phyloP scores from a whole-genome alignment of 2,329 filamentous ascomycete genomes.

The Coniella lustricola region DNA sequence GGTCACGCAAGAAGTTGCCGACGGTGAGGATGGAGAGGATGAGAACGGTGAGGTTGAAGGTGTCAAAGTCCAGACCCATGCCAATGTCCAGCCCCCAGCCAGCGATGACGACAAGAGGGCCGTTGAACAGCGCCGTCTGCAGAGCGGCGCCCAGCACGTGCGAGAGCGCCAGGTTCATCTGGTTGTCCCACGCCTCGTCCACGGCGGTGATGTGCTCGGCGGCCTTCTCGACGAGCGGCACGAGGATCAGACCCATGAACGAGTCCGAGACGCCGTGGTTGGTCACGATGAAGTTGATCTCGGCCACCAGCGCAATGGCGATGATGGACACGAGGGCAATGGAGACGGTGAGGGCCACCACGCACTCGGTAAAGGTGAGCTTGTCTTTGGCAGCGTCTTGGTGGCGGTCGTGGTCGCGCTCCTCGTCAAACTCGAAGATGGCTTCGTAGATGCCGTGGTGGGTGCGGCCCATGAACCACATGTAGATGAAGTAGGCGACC shows the following conservation, averaged over 20 bases:
- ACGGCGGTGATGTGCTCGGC: slow-evolving; percentile 79
- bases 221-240: slow-evolving; percentile 78
- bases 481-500: slow-evolving; percentile 45
- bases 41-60: slow-evolving; percentile 77
- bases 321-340: slow-evolving; percentile 12
- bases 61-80: slow-evolving; percentile 78
- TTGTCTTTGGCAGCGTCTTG: slow-evolving; percentile 46
- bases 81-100: slow-evolving; percentile 67
- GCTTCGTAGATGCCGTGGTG: slow-evolving; percentile 55
- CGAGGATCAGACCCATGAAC: slow-evolving; percentile 63
- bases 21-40: slow-evolving; percentile 81
- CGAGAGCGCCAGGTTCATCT: slow-evolving; percentile 78
- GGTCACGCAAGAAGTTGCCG: slow-evolving; percentile 79
- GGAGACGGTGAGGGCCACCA: slow-evolving; percentile 46
- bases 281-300: slow-evolving; percentile 41
- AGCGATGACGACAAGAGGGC: slow-evolving; percentile 73
- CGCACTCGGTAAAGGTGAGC: slow-evolving; percentile 53
- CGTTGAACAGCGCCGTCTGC: slow-evolving; percentile 85
- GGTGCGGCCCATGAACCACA: slow-evolving; percentile 52
- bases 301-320: slow-evolving; percentile 52
- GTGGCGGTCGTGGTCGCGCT: slow-evolving; percentile 33
- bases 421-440: slow-evolving; percentile 47
- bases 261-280: slow-evolving; percentile 14
- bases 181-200: slow-evolving; percentile 77
- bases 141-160: slow-evolving; percentile 83